phyloP scores from a whole-genome alignment of 176 grass and related monocot species.

The Zizania latifolia region DNA sequence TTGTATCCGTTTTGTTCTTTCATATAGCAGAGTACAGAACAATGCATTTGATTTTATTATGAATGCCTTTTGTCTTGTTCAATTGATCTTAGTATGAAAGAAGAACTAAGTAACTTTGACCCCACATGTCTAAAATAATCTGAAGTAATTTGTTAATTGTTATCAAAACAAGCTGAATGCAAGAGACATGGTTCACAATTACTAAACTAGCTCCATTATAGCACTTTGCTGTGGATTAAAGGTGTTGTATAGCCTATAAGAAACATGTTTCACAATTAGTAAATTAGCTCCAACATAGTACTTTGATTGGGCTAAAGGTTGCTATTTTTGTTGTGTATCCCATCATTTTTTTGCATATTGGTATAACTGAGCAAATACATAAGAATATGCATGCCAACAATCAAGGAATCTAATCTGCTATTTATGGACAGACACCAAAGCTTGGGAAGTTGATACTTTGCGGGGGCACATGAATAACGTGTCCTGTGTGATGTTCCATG shows the following conservation, averaged over 20 bases:
- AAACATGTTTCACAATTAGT: too few relatives aligned
- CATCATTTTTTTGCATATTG: background rate
- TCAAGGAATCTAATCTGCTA: background rate
- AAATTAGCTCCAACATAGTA: background rate
- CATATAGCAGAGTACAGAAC: background rate
- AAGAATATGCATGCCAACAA: background rate
- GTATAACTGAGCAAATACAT: background rate
- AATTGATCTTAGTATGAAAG: background rate
- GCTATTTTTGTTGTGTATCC: background rate
- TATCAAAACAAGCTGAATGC: background rate
- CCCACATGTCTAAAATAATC: too few relatives aligned
- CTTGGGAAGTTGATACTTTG: slow-evolving; percentile 98
- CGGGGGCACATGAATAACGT: slow-evolving; percentile 99
- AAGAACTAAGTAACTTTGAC: background rate
- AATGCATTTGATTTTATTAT: background rate
- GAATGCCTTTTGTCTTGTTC: background rate
- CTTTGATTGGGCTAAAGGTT: background rate
- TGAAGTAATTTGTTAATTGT: too few relatives aligned
- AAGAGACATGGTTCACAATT: background rate
- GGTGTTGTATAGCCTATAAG: too few relatives aligned
- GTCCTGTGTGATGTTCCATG: slow-evolving; percentile 96
- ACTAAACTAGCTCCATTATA: background rate
- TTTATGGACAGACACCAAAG: slow-evolving; percentile 76
- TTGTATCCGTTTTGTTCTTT: background rate
- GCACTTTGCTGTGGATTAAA: background rate